Conservation (phyloP, 129 eudicot genomes). For the Calendula officinalis region DNA sequence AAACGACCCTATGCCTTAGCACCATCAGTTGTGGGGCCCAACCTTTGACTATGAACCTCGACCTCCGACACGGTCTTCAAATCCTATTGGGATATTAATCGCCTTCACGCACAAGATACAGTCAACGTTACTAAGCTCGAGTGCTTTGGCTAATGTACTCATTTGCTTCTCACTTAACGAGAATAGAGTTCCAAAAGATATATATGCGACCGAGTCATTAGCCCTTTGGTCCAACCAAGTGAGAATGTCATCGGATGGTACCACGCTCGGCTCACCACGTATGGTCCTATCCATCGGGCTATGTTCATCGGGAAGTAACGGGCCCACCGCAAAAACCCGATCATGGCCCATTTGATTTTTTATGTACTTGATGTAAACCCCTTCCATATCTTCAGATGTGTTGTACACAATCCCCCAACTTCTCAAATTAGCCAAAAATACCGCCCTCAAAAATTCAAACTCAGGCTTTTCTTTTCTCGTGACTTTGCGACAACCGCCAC, state of each 20-base stretch:
- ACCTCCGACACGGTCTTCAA: constrained; percentile 34
- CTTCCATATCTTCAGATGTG: constrained; percentile 35
- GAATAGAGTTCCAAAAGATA: constrained; percentile 37
- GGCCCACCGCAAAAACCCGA: constrained; percentile 53
- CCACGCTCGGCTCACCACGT: constrained; percentile 33
- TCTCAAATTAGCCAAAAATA: constrained; percentile 21
- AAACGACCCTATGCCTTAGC: constrained; percentile 56
- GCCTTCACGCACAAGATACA: constrained; percentile 13
- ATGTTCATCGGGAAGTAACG: constrained; percentile 21
- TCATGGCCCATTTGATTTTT: constrained; percentile 35
- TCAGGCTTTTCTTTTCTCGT: constrained; percentile 32
- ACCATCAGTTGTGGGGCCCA: constrained; percentile 65
- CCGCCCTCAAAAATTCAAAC: constrained; percentile 24
- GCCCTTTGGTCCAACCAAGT: constrained; percentile 36
- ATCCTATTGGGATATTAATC: constrained; percentile 31
- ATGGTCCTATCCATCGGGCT: not conserved
- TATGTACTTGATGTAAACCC: constrained; percentile 25
- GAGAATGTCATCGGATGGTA: constrained; percentile 17
- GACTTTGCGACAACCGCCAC: constrained; percentile 21
- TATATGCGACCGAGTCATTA: constrained; percentile 28
- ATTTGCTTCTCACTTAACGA: constrained; percentile 15
- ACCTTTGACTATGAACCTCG: constrained; percentile 41
- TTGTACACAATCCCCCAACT: constrained; percentile 46
- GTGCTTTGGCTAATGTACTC: not conserved
- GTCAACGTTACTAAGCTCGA: constrained; percentile 10